Evolutionary conservation across 169 alveolate species (phyloP).

Genomic region (Plasmodium yoelii): DNA sequence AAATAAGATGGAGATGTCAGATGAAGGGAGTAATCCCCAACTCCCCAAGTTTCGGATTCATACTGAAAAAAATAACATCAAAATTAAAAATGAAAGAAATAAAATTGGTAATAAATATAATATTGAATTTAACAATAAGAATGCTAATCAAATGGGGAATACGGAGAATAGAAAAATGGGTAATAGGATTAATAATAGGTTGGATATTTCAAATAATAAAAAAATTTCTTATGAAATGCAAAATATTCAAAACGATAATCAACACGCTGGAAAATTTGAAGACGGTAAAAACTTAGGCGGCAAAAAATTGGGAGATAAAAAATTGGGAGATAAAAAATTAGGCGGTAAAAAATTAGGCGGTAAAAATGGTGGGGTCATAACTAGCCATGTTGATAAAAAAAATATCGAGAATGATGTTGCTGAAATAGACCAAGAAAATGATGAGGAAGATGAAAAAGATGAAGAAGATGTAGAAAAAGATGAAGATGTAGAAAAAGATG

Average conservation of each 20-base stretch:
- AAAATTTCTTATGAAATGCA: too few relatives aligned
- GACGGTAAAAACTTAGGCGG: neutral
- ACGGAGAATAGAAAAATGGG: neutral
- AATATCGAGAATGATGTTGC: neutral
- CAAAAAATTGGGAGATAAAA: neutral
- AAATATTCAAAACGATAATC: too few relatives aligned
- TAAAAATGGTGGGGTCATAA: neutral
- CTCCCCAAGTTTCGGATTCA: too few relatives aligned
- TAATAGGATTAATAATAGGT: neutral
- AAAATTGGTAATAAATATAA: too few relatives aligned
- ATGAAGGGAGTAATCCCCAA: too few relatives aligned
- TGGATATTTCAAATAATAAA: neutral
- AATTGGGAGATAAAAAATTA: neutral
- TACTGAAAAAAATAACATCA: too few relatives aligned
- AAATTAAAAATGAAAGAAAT: too few relatives aligned
- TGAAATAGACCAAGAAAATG: slow-evolving; percentile 5
- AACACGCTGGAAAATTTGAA: neutral
- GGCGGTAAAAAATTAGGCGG: neutral
- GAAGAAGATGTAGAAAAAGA: neutral
- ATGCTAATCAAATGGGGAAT: neutral
- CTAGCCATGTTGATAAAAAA: neutral
- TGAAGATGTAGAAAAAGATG: neutral
- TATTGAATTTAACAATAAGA: neutral
- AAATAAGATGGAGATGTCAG: too few relatives aligned
- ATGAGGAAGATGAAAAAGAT: slow-evolving; percentile 14